Percentiles rank a stretch among this genome's conserved stretches.
These are phyloP conservation scores for Barnettozyma sp. DNA, from an alignment of 805 yeast genomes.

Conservation along the genomic window DNA sequence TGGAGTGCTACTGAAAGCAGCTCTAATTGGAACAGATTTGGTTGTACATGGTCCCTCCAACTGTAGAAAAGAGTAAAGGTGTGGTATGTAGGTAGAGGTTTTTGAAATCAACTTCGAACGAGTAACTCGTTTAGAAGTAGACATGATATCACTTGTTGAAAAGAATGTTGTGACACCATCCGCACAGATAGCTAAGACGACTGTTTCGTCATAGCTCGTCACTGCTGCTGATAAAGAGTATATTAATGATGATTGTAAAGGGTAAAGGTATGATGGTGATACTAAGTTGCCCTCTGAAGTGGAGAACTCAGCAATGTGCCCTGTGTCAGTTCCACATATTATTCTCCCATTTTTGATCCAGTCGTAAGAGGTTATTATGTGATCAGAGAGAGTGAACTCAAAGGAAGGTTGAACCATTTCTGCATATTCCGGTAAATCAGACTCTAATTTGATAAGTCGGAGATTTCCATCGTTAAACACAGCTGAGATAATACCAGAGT, in stretches of 20 bases:
- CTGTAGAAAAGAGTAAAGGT: conserved; percentile 31
- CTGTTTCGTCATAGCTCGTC: conserved; percentile 29
- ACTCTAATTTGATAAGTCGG: conserved; percentile 38
- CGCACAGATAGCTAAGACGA: conserved; percentile 31
- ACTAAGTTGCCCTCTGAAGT: conserved; percentile 19
- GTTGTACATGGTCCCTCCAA: conserved; percentile 36
- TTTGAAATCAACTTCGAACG: conserved; percentile 29
- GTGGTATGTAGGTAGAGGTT: conserved; percentile 27
- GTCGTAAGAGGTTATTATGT: conserved; percentile 40
- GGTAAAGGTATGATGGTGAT: conserved; percentile 33
- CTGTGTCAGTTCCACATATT: conserved; percentile 53
- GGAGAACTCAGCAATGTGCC: conserved; percentile 51
- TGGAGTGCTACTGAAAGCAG: conserved; percentile 27
- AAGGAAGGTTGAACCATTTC: conserved; percentile 24
- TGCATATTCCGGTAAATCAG: conserved; percentile 9
- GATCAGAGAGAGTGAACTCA: conserved; percentile 22
- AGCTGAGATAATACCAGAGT: conserved; percentile 42
- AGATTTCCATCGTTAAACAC: conserved; percentile 52
- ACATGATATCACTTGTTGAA: conserved; percentile 28
- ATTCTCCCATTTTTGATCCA: conserved; percentile 35
- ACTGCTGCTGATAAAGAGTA: conserved; percentile 29
- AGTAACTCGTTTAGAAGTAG: conserved; percentile 25
- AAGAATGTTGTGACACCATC: conserved; percentile 37
- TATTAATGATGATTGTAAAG: conserved; percentile 34
- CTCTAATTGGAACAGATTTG: conserved; percentile 32